phyloP scores from a whole-genome alignment of 2,329 filamentous ascomycete genomes.

The Domatiomyces catenatus region DNA sequence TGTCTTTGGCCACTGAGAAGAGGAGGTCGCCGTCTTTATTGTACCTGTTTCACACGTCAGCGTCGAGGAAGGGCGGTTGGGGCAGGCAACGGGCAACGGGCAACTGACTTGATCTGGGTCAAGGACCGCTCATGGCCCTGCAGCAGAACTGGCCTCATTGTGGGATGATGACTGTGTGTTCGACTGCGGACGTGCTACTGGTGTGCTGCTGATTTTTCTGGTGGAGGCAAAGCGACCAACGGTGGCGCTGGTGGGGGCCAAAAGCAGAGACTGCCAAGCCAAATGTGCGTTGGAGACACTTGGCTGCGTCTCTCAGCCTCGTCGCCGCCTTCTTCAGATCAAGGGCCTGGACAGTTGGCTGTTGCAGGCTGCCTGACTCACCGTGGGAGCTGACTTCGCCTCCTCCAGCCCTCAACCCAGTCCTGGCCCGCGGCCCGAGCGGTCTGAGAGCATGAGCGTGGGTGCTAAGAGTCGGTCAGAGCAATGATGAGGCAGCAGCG shows the following conservation, averaged over 20 bases:
- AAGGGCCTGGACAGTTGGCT: background rate
- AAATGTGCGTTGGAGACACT: background rate
- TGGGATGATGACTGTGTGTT: slow-evolving; percentile 24
- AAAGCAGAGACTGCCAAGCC: background rate
- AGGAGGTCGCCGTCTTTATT: slow-evolving; percentile 92
- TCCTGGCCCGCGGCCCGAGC: background rate
- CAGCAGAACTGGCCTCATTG: slow-evolving; percentile 91
- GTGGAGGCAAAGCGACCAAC: background rate
- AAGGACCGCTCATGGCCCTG: slow-evolving; percentile 62
- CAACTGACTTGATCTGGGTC: background rate
- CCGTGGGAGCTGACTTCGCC: too few species aligned
- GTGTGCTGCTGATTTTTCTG: background rate
- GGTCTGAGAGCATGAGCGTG: too few species aligned
- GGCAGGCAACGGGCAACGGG: slow-evolving; percentile 2
- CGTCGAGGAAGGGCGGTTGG: slow-evolving; percentile 10
- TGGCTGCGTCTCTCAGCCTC: background rate
- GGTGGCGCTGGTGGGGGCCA: background rate
- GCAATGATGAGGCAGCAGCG: background rate
- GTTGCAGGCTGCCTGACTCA: background rate
- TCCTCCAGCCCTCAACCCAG: too few species aligned
- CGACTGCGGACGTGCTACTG: background rate
- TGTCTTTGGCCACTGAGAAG: slow-evolving; percentile 92
- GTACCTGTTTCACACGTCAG: slow-evolving; percentile 74
- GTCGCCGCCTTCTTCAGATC: background rate
- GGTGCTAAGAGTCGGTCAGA: background rate